A percentile compares a stretch with the other conserved stretches of the same genome.
phyloP scores from a whole-genome alignment of 2,329 filamentous ascomycete species.

The Shiraia sp. region DNA sequence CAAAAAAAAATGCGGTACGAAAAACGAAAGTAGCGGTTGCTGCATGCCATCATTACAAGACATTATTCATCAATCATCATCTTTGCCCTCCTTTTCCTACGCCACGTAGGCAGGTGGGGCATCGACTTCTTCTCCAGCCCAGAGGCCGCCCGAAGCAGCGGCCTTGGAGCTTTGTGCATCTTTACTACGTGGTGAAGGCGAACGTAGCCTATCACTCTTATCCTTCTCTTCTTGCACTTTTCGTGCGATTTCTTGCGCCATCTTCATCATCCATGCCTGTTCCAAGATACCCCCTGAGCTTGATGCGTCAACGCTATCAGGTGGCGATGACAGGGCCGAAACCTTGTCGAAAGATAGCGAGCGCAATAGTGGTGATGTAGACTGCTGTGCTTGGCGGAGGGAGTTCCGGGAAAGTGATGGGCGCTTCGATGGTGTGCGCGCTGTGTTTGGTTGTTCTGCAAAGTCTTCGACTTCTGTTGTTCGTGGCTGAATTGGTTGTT shows the following conservation, averaged over 20 bases:
- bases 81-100: not conserved
- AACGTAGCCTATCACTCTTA: constrained; percentile 10
- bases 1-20: no score
- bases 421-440: constrained; percentile 20
- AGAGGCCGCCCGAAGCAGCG: constrained; percentile 1
- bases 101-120: constrained; percentile 7
- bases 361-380: constrained; percentile 42
- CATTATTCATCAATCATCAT: constrained; percentile 6
- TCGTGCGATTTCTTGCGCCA: constrained; percentile 87
- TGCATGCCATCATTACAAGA: not conserved
- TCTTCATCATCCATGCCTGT: constrained; percentile 88
- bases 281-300: constrained; percentile 63
- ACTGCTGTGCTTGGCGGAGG: constrained; percentile 36
- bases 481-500: constrained; percentile 9
- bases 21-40: no score
- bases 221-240: constrained; percentile 86
- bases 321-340: constrained; percentile 30
- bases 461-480: constrained; percentile 4
- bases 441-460: constrained; percentile 7
- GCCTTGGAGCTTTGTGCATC: not conserved
- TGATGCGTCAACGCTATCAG: constrained; percentile 25
- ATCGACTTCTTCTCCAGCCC: constrained; percentile 5
- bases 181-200: no score
- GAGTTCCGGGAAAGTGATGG: constrained; percentile 36
- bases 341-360: constrained; percentile 40